These are phyloP conservation scores for Cavenderia fasciculata DNA, from an alignment of 78 protist genomes.

Conservation along the genomic window DNA sequence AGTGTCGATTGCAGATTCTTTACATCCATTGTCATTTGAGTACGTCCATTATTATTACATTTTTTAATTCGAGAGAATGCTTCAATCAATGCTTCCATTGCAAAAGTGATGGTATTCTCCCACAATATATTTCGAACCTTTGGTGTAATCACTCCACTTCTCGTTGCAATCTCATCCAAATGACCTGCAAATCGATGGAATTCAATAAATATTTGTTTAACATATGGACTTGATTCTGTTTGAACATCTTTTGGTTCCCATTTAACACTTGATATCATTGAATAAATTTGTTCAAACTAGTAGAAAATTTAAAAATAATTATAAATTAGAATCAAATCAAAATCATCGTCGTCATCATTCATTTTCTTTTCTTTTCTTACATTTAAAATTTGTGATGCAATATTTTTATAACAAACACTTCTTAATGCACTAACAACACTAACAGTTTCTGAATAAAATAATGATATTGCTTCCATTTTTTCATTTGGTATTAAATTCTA, in stretches of 20 bases:
- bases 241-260: conserved; percentile 77
- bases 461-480: neutral
- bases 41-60: conserved; percentile 62
- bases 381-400: conserved; percentile 39
- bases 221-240: conserved; percentile 50
- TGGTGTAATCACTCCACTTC: conserved; percentile 38
- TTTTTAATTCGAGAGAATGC: conserved; percentile 32
- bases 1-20: conserved; percentile 33
- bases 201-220: conserved; percentile 16
- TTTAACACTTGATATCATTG: neutral
- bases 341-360: neutral
- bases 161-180: conserved; percentile 30
- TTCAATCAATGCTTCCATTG: conserved; percentile 62
- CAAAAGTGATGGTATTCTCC: conserved; percentile 44
- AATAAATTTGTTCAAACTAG: conserved; percentile 17
- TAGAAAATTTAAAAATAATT: neutral
- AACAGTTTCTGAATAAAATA: conserved; percentile 63
- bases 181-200: conserved; percentile 55
- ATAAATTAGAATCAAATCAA: neutral
- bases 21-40: conserved; percentile 71
- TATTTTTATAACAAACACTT: conserved; percentile 58
- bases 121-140: conserved; percentile 55
- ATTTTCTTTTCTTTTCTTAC: neutral
- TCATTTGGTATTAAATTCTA: conserved; percentile 48
- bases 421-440: conserved; percentile 50